These are phyloP conservation scores for Saturnispora ahearnii DNA, from an alignment of 805 yeast species.

Conservation along the genomic window DNA sequence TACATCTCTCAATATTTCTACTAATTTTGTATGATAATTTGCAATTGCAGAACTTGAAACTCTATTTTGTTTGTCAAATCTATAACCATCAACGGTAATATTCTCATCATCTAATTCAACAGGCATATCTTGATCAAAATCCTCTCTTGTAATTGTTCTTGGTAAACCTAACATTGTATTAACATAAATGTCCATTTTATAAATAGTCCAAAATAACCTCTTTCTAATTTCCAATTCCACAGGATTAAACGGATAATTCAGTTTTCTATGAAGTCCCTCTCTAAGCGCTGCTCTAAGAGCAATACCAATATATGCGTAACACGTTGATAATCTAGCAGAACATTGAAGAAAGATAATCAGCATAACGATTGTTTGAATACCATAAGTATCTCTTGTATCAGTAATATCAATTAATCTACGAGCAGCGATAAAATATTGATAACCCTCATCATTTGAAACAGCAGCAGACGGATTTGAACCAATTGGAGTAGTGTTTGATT, in stretches of 20 bases:
- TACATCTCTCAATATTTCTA: conserved; percentile 61
- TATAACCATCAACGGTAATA: conserved; percentile 57
- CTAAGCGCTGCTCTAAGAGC: conserved; percentile 75
- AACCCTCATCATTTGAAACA: conserved; percentile 59
- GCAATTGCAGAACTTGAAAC: conserved; percentile 72
- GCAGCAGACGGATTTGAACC: background rate
- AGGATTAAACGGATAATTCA: conserved; percentile 56
- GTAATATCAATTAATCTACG: conserved; percentile 72
- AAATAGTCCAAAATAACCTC: conserved; percentile 80
- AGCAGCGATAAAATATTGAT: conserved; percentile 72
- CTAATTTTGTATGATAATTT: conserved; percentile 71
- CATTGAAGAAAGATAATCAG: conserved; percentile 79
- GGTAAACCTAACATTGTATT: conserved; percentile 85
- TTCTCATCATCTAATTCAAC: conserved; percentile 79
- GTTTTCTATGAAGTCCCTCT: conserved; percentile 74
- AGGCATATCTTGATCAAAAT: conserved; percentile 83
- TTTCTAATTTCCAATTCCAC: conserved; percentile 78
- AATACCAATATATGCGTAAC: conserved; percentile 84
- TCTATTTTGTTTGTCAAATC: conserved; percentile 34
- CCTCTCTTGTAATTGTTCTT: conserved; percentile 62
- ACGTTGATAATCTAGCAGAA: conserved; percentile 76
- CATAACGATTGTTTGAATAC: conserved; percentile 83
- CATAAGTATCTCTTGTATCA: conserved; percentile 70
- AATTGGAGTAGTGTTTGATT: conserved; percentile 20
- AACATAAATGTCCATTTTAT: conserved; percentile 84